phyloP scores from a whole-genome alignment of 1,284 basidiomycete genomes.

The Heimioporus retisporus region DNA sequence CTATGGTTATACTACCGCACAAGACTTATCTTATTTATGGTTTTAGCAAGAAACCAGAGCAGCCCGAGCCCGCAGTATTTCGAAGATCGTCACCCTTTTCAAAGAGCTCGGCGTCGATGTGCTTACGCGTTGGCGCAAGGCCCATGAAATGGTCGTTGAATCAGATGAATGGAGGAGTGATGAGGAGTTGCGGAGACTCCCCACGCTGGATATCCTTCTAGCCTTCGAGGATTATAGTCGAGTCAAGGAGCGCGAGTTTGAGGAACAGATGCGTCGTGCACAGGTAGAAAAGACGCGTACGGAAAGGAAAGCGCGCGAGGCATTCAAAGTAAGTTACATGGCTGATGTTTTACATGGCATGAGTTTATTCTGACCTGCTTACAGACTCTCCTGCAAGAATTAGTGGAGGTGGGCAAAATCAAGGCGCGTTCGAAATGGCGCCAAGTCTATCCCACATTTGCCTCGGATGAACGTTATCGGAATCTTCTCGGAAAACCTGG shows the following conservation, averaged over 20 bases:
- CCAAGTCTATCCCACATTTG: conserved; percentile 82
- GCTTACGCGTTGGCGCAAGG: conserved; percentile 88
- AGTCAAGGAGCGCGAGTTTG: conserved; percentile 88
- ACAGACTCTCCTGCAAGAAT: conserved; percentile 76
- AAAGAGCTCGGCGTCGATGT: conserved; percentile 89
- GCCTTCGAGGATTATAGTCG: conserved; percentile 94
- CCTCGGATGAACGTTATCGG: conserved; percentile 85
- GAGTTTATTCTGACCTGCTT: conserved; percentile 14
- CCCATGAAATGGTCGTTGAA: conserved; percentile 79
- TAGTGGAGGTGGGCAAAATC: conserved; percentile 76
- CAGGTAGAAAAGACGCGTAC: conserved; percentile 87
- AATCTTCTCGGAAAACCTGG: conserved; percentile 92
- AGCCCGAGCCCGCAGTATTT: conserved; percentile 78
- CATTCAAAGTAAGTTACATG: conserved; percentile 72
- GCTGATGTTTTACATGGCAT: neutral
- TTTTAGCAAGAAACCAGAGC: conserved; percentile 81
- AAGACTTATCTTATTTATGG: conserved; percentile 16
- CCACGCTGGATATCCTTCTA: conserved; percentile 89
- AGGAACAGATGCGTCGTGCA: conserved; percentile 81
- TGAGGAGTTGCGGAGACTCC: conserved; percentile 80
- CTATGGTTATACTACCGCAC: conserved; percentile 16
- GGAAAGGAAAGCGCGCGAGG: conserved; percentile 91
- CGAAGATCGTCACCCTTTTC: conserved; percentile 83
- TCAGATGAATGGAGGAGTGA: conserved; percentile 85
- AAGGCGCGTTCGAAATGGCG: conserved; percentile 93